Evolutionary conservation across 805 yeast genomes (phyloP).

Genomic region (Wickerhamiella occidentalis): DNA sequence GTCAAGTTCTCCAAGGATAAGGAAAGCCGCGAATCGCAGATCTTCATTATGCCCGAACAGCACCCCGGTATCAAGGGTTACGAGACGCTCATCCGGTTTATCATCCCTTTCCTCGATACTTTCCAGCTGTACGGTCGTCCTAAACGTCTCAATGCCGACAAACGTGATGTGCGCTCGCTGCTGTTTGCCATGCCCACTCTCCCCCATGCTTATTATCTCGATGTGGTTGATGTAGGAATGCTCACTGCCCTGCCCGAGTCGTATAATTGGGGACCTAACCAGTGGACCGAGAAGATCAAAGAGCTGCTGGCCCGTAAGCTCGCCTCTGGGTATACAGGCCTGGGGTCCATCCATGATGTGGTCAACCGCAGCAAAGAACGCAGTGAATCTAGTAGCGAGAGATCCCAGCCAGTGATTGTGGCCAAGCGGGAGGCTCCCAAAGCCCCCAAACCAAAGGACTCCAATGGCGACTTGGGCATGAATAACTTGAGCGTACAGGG

Average conservation of each 20-base stretch:
- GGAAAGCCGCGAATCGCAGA: conserved; percentile 41
- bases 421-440: conserved; percentile 15
- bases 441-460: conserved; percentile 13
- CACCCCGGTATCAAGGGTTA: conserved; percentile 75
- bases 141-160: conserved; percentile 58
- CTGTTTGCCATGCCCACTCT: conserved; percentile 74
- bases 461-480: neutral
- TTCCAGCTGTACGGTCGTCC: conserved; percentile 79
- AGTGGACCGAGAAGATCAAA: conserved; percentile 49
- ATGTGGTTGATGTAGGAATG: conserved; percentile 44
- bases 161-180: conserved; percentile 49
- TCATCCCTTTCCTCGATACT: conserved; percentile 63
- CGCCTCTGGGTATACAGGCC: conserved; percentile 35
- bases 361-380: conserved; percentile 18
- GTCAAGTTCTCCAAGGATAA: conserved; percentile 32
- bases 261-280: conserved; percentile 41
- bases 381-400: neutral
- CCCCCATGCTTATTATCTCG: conserved; percentile 63
- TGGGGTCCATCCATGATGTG: conserved; percentile 37
- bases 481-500: neutral
- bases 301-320: conserved; percentile 43
- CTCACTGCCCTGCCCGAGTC: conserved; percentile 31
- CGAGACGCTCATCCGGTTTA: conserved; percentile 72
- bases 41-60: conserved; percentile 71
- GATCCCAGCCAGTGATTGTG: conserved; percentile 1